Evolutionary conservation across 192 early-diverging fungal species (phyloP), one percentile per base, ranked within the genome.

Genomic region (Phlyctochytrium arcticum): DNA sequence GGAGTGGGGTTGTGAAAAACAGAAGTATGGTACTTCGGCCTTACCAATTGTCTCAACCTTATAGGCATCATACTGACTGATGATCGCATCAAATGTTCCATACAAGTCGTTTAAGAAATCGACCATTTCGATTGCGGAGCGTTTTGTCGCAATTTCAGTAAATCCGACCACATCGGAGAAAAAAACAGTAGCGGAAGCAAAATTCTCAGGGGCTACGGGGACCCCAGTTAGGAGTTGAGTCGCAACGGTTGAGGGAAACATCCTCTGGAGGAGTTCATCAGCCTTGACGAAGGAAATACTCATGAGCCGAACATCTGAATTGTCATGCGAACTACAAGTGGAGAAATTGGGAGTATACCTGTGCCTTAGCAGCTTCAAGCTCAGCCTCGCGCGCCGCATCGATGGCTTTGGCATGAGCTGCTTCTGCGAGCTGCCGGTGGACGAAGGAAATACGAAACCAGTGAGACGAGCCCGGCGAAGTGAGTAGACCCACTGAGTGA

Each of bases 21-120:
- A n/a, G n/a, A n/a, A n/a, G n/a, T n/a, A n/a, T n/a, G n/a, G n/a
- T n/a, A n/a, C n/a, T n/a, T n/a, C n/a, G n/a, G n/a, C n/a, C 36
- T 69, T 57, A 44, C 71, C 66, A 21, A 76, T 65, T 0, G 75
- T 76, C 36, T 76, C 75, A 19, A 76, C 71, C 62, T 76, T 76
- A 57, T 76, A 76, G 10, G 56, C 75, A 39, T 76, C 67, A 44
- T 76, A 67, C 26, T 59, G 42, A 51, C 36, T 46, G 53, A 73
- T 69, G 31, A 69, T 60, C 47, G 12, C 34, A 39, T 73, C 71
- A 58, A 73, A 59, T 7, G 35, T 33, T 6, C 21, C 12, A 33
- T 76, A 76, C 7, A 76, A 35, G n/a, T 49, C 54, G 50, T 76
- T 76, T 12, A 76, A 54, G 10, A 76, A 51, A 27, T 48, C 56